phyloP scores from a whole-genome alignment of 2,329 filamentous ascomycete species.

The Reticulascus tulasneorum region DNA sequence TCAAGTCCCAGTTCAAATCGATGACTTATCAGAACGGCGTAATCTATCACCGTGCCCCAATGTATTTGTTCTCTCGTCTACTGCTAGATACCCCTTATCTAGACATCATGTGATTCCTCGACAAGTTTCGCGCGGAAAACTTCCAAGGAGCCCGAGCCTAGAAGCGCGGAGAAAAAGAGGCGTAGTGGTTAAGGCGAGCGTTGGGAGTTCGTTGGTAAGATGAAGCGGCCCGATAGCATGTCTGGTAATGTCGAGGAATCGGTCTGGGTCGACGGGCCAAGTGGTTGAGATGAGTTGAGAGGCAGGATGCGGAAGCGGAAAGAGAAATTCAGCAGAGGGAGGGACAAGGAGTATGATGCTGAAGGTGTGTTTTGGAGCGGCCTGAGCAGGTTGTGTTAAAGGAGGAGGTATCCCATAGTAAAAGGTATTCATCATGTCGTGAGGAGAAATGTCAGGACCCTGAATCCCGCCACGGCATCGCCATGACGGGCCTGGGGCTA shows the following conservation, averaged over 20 bases:
- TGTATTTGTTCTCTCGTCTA: constrained; percentile 18
- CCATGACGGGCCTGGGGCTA: constrained; percentile 3
- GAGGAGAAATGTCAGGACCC: not conserved
- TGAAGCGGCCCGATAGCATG: too few species aligned
- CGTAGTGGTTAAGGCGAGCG: not conserved
- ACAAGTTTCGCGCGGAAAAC: constrained; percentile 1
- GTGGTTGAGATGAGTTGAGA: too few species aligned
- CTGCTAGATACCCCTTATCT: constrained; percentile 21
- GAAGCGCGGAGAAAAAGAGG: not conserved
- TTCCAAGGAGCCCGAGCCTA: not conserved
- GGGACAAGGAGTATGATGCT: too few species aligned
- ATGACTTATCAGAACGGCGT: too few species aligned
- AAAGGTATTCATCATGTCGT: constrained; percentile 4
- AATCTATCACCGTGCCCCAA: too few species aligned
- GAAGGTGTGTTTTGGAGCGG: too few species aligned
- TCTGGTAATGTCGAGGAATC: too few species aligned
- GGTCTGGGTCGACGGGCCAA: too few species aligned
- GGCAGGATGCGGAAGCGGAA: constrained; percentile 1
- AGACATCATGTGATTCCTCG: constrained; percentile 12
- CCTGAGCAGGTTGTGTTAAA: too few species aligned
- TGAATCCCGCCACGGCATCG: not conserved
- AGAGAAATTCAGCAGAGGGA: too few species aligned
- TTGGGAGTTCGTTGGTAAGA: not conserved
- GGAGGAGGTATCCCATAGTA: constrained; percentile 13
- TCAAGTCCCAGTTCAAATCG: too few species aligned